phyloP scores from a whole-genome alignment of 78 protist genomes.

The Dictyostelium intermedium region DNA sequence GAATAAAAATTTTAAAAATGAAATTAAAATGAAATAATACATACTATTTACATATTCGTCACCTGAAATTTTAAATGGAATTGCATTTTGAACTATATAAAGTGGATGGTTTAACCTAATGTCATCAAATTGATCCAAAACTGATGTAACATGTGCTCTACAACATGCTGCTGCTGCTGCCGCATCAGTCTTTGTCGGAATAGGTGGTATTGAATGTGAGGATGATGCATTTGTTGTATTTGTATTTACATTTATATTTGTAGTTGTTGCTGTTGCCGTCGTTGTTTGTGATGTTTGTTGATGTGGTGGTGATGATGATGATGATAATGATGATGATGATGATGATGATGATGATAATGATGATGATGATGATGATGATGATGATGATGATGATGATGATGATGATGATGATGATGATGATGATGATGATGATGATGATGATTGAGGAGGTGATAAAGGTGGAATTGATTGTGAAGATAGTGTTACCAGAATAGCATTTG shows the following conservation, averaged over 20 bases:
- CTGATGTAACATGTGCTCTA: neutral
- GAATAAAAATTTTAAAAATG: no score
- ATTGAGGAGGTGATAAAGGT: neutral
- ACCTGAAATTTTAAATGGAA: conserved; percentile 40
- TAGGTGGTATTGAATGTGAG: neutral
- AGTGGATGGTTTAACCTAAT: conserved; percentile 21
- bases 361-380: neutral
- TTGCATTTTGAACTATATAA: conserved; percentile 45
- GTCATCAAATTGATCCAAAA: neutral
- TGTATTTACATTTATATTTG: neutral
- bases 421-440: neutral
- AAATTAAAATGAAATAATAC: neutral
- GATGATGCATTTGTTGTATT: neutral
- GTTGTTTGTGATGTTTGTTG: neutral
- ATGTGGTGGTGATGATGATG: neutral
- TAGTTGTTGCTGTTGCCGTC: neutral
- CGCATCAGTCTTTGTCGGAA: neutral
- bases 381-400: neutral
- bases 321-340: neutral
- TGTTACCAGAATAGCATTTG: neutral
- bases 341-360: neutral
- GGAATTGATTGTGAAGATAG: neutral
- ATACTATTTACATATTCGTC: conserved; percentile 11
- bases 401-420: neutral
- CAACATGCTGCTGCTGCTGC: neutral